A percentile compares a stretch with the other conserved stretches of the same genome.
phyloP scores from a whole-genome alignment of 768 basidiomycete genomes.

The Lentinula guzmanii region DNA sequence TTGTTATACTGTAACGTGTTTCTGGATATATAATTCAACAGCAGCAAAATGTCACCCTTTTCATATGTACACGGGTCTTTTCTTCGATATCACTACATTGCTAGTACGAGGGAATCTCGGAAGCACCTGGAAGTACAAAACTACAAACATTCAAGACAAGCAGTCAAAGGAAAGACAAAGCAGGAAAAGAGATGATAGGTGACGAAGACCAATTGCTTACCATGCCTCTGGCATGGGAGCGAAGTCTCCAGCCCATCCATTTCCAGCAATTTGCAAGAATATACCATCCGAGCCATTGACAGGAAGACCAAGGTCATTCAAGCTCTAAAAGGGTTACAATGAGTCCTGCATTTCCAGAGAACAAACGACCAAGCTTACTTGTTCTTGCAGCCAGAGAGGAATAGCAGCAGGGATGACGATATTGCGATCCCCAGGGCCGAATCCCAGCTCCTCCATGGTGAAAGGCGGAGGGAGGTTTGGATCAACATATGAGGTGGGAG shows the following conservation, averaged over 20 bases:
- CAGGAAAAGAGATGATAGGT: background rate
- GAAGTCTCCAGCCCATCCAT: constrained; percentile 76
- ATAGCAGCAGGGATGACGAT: constrained; percentile 76
- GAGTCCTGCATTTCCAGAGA: background rate
- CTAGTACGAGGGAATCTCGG: constrained; percentile 5
- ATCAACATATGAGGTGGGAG: constrained; percentile 51
- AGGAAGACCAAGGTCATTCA: constrained; percentile 88
- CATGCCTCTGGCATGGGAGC: constrained; percentile 78
- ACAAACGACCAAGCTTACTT: constrained; percentile 40
- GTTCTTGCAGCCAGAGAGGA: constrained; percentile 90
- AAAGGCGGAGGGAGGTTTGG: constrained; percentile 54
- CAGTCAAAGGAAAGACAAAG: background rate
- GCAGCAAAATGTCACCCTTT: background rate
- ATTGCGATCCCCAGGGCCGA: constrained; percentile 39
- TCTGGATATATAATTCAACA: background rate
- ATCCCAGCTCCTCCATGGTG: constrained; percentile 82
- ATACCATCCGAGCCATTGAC: constrained; percentile 88
- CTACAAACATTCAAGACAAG: constrained; percentile 1
- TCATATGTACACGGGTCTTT: background rate
- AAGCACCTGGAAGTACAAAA: background rate
- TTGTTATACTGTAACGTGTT: constrained; percentile 1
- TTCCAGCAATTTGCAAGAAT: constrained; percentile 71
- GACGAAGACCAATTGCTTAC: constrained; percentile 33
- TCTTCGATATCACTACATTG: background rate
- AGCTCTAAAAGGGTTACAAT: constrained; percentile 43